Evolutionary conservation across 257 asterid species (phyloP).

Genomic region (Verbascum thapsus): DNA sequence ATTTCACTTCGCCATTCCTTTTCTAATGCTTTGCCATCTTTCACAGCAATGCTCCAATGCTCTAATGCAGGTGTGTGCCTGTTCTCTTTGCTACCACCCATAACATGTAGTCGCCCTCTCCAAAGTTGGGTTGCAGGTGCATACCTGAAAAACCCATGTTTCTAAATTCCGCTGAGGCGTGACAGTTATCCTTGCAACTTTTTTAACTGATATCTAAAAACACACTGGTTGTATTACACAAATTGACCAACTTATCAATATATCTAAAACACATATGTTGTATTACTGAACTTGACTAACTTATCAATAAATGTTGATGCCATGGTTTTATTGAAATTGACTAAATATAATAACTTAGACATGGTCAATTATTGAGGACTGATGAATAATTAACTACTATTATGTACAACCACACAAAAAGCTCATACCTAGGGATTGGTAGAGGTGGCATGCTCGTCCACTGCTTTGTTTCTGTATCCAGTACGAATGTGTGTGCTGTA

Average conservation of each 20-base stretch:
- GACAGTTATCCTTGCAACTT: not conserved
- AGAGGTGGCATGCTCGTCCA: constrained; percentile 78
- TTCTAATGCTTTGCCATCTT: constrained; percentile 80
- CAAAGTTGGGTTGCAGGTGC: constrained; percentile 97
- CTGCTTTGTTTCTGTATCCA: constrained; percentile 71
- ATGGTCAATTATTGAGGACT: no score
- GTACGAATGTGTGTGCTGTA: constrained; percentile 70
- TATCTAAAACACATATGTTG: no score
- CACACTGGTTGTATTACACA: not conserved
- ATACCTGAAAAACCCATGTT: constrained; percentile 55
- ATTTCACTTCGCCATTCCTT: constrained; percentile 76
- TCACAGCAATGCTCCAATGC: constrained; percentile 92
- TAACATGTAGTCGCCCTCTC: constrained; percentile 93
- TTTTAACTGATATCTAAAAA: not conserved
- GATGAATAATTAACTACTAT: not conserved
- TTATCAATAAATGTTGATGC: no score
- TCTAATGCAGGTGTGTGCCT: constrained; percentile 72
- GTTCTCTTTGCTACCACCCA: constrained; percentile 97
- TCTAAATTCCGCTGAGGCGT: constrained; percentile 15
- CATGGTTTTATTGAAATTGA: no score
- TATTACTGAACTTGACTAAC: no score
- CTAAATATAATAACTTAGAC: no score
- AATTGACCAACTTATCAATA: not conserved
- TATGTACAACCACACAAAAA: constrained; percentile 13
- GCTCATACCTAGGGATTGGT: constrained; percentile 76